Percentiles rank a stretch among this genome's conserved stretches.
These are phyloP conservation scores for Globisporangium camurandrum DNA, from an alignment of 352 stramenopile genomes.

Conservation along the genomic window DNA sequence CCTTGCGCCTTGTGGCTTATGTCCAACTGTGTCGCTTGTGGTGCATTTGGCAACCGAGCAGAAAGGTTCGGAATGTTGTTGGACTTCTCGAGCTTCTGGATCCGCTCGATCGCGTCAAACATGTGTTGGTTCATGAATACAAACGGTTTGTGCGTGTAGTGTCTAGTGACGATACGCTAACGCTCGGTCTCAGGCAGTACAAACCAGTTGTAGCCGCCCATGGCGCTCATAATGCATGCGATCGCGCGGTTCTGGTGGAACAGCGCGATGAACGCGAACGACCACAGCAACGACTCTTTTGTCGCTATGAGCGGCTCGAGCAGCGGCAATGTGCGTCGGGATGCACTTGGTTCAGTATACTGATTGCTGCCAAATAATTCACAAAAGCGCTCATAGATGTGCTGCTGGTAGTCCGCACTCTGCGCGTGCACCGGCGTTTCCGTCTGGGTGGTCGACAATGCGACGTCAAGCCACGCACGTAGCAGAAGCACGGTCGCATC, in stretches of 20 bases:
- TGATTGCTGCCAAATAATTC: not conserved
- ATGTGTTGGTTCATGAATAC: conserved; percentile 13
- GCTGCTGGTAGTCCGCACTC: conserved; percentile 1
- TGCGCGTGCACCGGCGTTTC: not conserved
- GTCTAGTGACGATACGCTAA: conserved; percentile 6
- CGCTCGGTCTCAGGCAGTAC: conserved; percentile 4
- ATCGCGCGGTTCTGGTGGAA: conserved; percentile 13
- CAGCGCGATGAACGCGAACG: conserved; percentile 11
- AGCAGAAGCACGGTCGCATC: conserved; percentile 2
- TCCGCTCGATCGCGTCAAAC: conserved; percentile 12
- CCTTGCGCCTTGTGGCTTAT: not conserved
- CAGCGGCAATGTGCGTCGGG: not conserved
- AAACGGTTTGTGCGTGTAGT: conserved; percentile 14
- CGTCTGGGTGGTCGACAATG: not conserved
- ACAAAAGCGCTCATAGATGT: conserved; percentile 9
- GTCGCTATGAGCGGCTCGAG: conserved; percentile 11
- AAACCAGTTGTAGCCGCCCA: conserved; percentile 9
- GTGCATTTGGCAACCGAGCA: not conserved
- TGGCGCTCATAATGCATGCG: conserved; percentile 9
- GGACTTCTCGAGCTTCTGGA: conserved; percentile 5
- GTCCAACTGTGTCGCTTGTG: not conserved
- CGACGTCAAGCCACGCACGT: conserved; percentile 2
- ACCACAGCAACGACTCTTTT: conserved; percentile 10
- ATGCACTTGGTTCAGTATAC: not conserved
- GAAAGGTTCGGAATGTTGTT: not conserved